Percentiles rank a stretch among this genome's conserved stretches.
Evolutionary conservation across 1,284 basidiomycete genomes (phyloP).

Genomic region (Xanthoconium separans): DNA sequence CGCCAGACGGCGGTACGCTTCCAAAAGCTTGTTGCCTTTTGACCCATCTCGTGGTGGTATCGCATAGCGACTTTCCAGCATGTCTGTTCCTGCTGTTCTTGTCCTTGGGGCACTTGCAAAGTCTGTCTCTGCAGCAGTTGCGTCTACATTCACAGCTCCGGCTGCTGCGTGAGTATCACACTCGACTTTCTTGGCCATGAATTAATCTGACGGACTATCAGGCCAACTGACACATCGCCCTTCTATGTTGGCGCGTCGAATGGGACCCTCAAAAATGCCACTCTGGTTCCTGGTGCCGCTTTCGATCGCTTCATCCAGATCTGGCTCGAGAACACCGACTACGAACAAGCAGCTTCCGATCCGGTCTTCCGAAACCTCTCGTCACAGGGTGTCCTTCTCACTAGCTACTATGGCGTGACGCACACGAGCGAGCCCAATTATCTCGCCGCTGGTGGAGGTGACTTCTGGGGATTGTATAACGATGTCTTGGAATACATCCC

Average conservation of each 20-base stretch:
- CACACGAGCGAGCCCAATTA: constrained; percentile 70
- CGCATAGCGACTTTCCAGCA: constrained; percentile 1
- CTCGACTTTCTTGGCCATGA: neutral
- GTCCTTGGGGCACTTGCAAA: constrained; percentile 20
- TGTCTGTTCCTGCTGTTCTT: constrained; percentile 15
- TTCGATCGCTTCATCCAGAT: constrained; percentile 42
- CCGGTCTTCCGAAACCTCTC: neutral
- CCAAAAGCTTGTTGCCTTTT: neutral
- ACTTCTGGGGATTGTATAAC: constrained; percentile 55
- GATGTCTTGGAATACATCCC: constrained; percentile 42
- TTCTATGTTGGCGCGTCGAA: neutral
- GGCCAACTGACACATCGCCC: neutral
- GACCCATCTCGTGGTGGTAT: neutral
- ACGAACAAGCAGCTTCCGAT: neutral
- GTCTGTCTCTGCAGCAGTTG: neutral
- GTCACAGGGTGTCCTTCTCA: constrained; percentile 49
- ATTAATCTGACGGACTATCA: neutral
- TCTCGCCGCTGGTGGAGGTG: constrained; percentile 48
- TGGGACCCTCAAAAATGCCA: neutral
- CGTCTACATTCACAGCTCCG: neutral
- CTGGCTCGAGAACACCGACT: neutral
- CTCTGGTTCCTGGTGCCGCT: constrained; percentile 35
- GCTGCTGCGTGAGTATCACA: neutral
- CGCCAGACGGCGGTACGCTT: neutral
- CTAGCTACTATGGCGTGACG: constrained; percentile 55